A percentile compares a stretch with the other conserved stretches of the same genome.
These are phyloP conservation scores for Phyllostachys edulis DNA, from an alignment of 176 grass and related monocot species.

Conservation along the genomic window DNA sequence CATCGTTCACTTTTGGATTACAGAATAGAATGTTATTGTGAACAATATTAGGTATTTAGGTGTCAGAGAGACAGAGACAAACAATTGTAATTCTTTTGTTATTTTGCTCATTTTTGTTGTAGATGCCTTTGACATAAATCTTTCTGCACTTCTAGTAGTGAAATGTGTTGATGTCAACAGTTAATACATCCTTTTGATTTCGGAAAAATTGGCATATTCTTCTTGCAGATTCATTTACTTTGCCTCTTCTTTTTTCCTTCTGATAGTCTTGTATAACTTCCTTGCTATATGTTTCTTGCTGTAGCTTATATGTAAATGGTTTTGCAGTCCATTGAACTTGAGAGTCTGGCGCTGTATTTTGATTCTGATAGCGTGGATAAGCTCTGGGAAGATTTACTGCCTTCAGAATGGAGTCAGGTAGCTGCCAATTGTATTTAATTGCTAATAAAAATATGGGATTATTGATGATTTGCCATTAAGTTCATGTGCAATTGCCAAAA, in stretches of 20 bases:
- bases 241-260: background rate
- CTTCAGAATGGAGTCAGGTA: slow-evolving; percentile 97
- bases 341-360: slow-evolving; percentile 94
- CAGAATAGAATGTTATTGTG: slow-evolving; percentile 2
- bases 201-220: background rate
- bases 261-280: background rate
- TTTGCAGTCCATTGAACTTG: slow-evolving; percentile 88
- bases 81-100: background rate
- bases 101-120: slow-evolving; percentile 5
- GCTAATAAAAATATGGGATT: slow-evolving; percentile 25
- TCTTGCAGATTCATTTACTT: slow-evolving; percentile 14
- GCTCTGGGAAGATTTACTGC: slow-evolving; percentile 85
- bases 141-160: slow-evolving; percentile 9
- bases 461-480: too few relatives aligned
- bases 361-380: slow-evolving; percentile 87
- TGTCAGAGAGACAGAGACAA: background rate
- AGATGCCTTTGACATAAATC: slow-evolving; percentile 21
- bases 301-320: slow-evolving; percentile 37
- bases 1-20: background rate
- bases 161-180: slow-evolving; percentile 22
- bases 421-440: slow-evolving; percentile 12
- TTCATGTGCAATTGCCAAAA: too few relatives aligned
- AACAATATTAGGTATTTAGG: background rate
- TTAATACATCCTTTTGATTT: slow-evolving; percentile 17
- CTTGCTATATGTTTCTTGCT: slow-evolving; percentile 3